phyloP scores from a whole-genome alignment of 176 grass and related monocot species.

The Hyparrhenia diplandra region DNA sequence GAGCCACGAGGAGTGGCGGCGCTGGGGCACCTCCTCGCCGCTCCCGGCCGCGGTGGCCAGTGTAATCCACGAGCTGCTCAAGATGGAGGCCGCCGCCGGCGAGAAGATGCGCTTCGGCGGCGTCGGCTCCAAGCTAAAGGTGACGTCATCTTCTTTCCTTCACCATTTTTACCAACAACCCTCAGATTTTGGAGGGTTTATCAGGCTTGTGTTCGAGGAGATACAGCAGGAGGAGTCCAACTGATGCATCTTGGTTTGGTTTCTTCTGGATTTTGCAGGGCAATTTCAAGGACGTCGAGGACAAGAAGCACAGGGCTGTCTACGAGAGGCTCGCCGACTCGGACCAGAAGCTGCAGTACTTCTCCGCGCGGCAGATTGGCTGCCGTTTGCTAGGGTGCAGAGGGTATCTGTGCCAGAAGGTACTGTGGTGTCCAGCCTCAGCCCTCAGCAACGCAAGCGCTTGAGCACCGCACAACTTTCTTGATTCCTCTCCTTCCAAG shows the following conservation, averaged over 20 bases:
- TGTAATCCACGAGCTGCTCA: constrained; percentile 48
- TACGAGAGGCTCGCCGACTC: constrained; percentile 61
- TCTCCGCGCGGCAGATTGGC: constrained; percentile 78
- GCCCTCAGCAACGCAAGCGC: background rate
- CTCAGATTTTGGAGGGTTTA: background rate
- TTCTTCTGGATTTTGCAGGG: constrained; percentile 43
- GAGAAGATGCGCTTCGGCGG: constrained; percentile 72
- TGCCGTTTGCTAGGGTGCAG: constrained; percentile 78
- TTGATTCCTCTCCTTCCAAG: background rate
- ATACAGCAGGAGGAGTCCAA: background rate
- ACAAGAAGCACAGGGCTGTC: constrained; percentile 76
- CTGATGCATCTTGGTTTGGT: background rate
- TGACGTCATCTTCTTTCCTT: background rate
- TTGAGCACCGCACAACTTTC: background rate
- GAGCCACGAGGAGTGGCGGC: constrained; percentile 61
- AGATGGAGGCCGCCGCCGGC: constrained; percentile 43
- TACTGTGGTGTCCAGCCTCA: constrained; percentile 25
- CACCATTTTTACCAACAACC: background rate
- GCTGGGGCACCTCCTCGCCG: constrained; percentile 75
- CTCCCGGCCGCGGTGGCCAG: constrained; percentile 38
- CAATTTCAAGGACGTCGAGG: constrained; percentile 71
- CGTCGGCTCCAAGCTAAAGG: constrained; percentile 73
- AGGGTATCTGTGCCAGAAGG: constrained; percentile 88
- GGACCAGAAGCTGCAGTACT: constrained; percentile 81
- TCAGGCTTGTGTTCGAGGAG: background rate